Evolutionary conservation across 73 alveolate genomes (phyloP), one percentile per base, ranked within the genome.

Genomic region (Paramecium biaurelia): DNA sequence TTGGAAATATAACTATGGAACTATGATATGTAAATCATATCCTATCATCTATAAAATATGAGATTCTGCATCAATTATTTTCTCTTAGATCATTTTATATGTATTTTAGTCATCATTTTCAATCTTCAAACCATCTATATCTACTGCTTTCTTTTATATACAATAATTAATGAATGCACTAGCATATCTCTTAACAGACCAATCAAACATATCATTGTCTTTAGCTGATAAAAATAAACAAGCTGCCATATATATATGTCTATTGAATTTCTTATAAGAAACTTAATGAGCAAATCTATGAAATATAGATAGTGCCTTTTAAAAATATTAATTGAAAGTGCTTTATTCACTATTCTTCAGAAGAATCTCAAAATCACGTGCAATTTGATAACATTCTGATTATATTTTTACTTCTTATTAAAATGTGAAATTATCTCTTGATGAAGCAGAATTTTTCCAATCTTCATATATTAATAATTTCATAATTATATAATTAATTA

Each of bases 281-380:
- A 79, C 30, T 47, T 79, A 43, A 47, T 79, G 90, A 43, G 90
- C 90, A 79, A 79, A 79, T 79, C 90, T 21, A 6, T 79, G 90
- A 21, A 79, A 79, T 10, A 79, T 43, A 23, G 90, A 41, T 7
- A 79, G 41, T 45, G 56, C 90, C 57, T 79, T 79, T 79, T 38
- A 10, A 38, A 38, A 38, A 10, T 38, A 38, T 38, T 38, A 15
- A 38, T 38, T 38, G 47, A 38, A 38, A 7, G 47, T 38, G 47
- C 47, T 8, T 38, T 38, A 38, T 38, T 38, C 47, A 10, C 47
- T 38, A 38, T 38, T 38, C 8, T 38, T 11, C 2, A 41, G 7
- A 3, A 37, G 28, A 43, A 41, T 45, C 15, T 79, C 90, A 26
- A 79, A 34, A n/a, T 38, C 45, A 11, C 90, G 45, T 3, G 90